A percentile compares a stretch with the other conserved stretches of the same genome.
phyloP scores from a whole-genome alignment of 2,329 filamentous ascomycete genomes.

The Claviceps sp. region DNA sequence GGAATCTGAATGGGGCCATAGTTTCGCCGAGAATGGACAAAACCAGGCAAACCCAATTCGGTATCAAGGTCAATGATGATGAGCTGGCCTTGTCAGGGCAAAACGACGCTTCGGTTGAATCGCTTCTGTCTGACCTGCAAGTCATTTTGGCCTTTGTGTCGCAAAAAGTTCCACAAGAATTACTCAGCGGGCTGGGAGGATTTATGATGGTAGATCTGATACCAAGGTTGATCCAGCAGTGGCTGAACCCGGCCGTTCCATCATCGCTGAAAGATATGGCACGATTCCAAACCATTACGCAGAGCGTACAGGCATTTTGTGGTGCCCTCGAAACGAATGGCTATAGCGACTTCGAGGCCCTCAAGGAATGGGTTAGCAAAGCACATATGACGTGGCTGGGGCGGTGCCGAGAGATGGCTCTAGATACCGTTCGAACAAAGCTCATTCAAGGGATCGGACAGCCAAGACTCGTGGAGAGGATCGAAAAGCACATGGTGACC shows the following conservation, averaged over 20 bases:
- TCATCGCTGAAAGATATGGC: conserved; percentile 57
- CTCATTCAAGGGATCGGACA: conserved; percentile 54
- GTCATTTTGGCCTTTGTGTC: conserved; percentile 38
- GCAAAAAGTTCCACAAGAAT: conserved; percentile 36
- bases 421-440: conserved; percentile 59
- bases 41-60: conserved; percentile 20
- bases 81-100: conserved; percentile 29
- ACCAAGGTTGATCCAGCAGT: conserved; percentile 53
- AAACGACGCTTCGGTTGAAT: conserved; percentile 31
- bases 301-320: conserved; percentile 51
- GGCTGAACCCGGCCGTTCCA: conserved; percentile 68
- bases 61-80: conserved; percentile 29
- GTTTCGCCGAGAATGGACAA: conserved; percentile 43
- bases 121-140: conserved; percentile 41
- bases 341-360: conserved; percentile 47
- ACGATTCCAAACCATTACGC: conserved; percentile 58
- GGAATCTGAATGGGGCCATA: conserved; percentile 47
- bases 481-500: conserved; percentile 71
- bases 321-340: conserved; percentile 44
- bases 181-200: conserved; percentile 48
- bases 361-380: conserved; percentile 69
- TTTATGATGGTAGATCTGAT: conserved; percentile 59
- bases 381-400: conserved; percentile 75
- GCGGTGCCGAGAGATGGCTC: conserved; percentile 65
- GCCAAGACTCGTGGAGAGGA: conserved; percentile 60